Evolutionary conservation across 2,329 filamentous ascomycete species (phyloP).

Genomic region (Aspergillus felis): DNA sequence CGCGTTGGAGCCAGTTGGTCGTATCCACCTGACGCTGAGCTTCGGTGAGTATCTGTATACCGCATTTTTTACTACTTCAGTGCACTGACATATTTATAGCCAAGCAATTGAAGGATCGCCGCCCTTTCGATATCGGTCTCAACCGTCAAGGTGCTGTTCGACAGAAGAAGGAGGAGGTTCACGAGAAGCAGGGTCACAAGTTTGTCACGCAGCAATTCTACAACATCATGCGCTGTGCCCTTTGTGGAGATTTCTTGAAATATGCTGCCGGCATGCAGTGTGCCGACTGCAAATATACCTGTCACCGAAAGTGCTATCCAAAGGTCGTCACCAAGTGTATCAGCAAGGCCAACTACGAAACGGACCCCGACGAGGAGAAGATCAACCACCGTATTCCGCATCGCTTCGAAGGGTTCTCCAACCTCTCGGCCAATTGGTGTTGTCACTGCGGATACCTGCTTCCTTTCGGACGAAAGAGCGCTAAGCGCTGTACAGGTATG

Average conservation of each 20-base stretch:
- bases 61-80: not conserved
- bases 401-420: conserved; percentile 93
- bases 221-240: conserved; percentile 99
- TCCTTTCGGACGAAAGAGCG: conserved; percentile 91
- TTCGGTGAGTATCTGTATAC: conserved; percentile 54
- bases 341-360: conserved; percentile 98
- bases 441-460: conserved; percentile 97
- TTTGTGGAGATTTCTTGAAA: conserved; percentile 97
- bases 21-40: conserved; percentile 85
- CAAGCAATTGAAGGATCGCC: conserved; percentile 81
- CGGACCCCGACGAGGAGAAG: conserved; percentile 97
- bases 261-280: conserved; percentile 99
- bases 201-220: conserved; percentile 98
- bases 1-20: conserved; percentile 87
- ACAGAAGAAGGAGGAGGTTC: conserved; percentile 95
- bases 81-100: conserved; percentile 41
- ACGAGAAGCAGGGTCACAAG: conserved; percentile 99
- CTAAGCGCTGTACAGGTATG: conserved; percentile 80
- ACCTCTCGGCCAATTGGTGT: conserved; percentile 98
- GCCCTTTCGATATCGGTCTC: conserved; percentile 81
- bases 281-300: conserved; percentile 99
- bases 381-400: conserved; percentile 99
- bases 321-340: conserved; percentile 99
- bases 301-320: conserved; percentile 93
- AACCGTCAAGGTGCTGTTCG: conserved; percentile 94